Evolutionary conservation across 495 filamentous ascomycete species (phyloP).

Genomic region (Penicillium ucsense): DNA sequence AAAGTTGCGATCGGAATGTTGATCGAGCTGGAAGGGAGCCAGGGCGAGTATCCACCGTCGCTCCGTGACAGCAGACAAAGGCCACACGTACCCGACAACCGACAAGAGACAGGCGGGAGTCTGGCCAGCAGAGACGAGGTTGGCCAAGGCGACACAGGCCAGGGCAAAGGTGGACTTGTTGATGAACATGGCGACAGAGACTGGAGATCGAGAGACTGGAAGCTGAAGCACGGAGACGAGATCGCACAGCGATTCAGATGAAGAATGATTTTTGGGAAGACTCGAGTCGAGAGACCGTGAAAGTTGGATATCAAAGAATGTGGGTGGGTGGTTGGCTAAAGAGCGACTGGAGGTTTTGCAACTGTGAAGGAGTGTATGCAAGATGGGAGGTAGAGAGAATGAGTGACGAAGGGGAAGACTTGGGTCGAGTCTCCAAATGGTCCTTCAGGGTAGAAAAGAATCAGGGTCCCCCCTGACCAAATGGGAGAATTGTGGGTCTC

Average conservation of each 20-base stretch:
- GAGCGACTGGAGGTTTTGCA: constrained; percentile 11
- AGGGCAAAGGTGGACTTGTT: constrained; percentile 24
- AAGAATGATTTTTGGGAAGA: not conserved
- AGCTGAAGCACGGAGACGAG: constrained; percentile 2
- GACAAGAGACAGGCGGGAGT: constrained; percentile 28
- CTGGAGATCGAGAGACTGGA: constrained; percentile 7
- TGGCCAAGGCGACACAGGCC: constrained; percentile 27
- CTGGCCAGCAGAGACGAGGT: constrained; percentile 18
- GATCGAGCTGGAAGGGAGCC: not conserved
- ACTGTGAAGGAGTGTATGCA: constrained; percentile 9
- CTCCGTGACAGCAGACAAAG: not conserved
- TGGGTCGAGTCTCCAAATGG: constrained; percentile 6
- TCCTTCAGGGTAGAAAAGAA: constrained; percentile 6
- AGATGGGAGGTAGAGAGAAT: constrained; percentile 17
- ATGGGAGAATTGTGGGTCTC: constrained; percentile 2
- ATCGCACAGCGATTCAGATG: constrained; percentile 20
- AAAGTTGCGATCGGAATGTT: not conserved
- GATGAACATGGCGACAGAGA: constrained; percentile 25
- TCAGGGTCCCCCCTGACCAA: constrained; percentile 1
- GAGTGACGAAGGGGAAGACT: constrained; percentile 18
- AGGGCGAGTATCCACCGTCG: not conserved
- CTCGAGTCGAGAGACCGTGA: not conserved
- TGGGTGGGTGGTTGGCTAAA: constrained; percentile 9
- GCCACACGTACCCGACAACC: constrained; percentile 25
- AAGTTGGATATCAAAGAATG: constrained; percentile 8